Evolutionary conservation across 2,329 filamentous ascomycete species (phyloP).

Genomic region (Aspergillus pseudoglaucus): DNA sequence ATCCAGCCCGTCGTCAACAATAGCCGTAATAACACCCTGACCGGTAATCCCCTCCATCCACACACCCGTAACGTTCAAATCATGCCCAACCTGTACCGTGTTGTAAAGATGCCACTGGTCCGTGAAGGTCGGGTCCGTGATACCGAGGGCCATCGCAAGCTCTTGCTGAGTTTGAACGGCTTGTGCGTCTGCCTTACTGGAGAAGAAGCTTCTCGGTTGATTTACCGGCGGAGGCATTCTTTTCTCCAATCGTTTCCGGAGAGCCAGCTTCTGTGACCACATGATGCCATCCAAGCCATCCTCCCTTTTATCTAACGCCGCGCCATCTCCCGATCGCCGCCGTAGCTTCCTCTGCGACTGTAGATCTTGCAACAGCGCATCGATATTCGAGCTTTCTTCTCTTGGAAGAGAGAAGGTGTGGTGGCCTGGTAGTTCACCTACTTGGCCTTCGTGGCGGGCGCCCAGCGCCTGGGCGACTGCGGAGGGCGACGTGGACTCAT

Average conservation of each 20-base stretch:
- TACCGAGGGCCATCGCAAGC: conserved; percentile 62
- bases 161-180: conserved; percentile 54
- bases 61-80: conserved; percentile 91
- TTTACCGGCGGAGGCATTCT: conserved; percentile 37
- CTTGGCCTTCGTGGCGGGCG: conserved; percentile 69
- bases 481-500: conserved; percentile 58
- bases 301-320: conserved; percentile 14
- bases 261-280: conserved; percentile 71
- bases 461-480: conserved; percentile 65
- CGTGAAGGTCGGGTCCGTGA: conserved; percentile 81
- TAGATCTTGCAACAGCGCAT: conserved; percentile 47
- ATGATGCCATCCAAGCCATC: conserved; percentile 66
- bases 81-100: conserved; percentile 70
- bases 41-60: conserved; percentile 91
- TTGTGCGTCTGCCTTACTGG: conserved; percentile 31
- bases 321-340: conserved; percentile 25
- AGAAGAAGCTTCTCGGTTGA: conserved; percentile 36
- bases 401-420: conserved; percentile 73
- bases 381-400: conserved; percentile 49
- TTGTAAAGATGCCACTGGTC: conserved; percentile 97
- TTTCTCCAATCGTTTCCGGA: conserved; percentile 58
- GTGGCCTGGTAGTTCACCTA: conserved; percentile 72
- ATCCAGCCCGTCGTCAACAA: conserved; percentile 93
- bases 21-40: conserved; percentile 79
- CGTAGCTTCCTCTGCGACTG: conserved; percentile 58